Evolutionary conservation across 2,329 filamentous ascomycete species (phyloP).

Genomic region (Xylaria sp.): DNA sequence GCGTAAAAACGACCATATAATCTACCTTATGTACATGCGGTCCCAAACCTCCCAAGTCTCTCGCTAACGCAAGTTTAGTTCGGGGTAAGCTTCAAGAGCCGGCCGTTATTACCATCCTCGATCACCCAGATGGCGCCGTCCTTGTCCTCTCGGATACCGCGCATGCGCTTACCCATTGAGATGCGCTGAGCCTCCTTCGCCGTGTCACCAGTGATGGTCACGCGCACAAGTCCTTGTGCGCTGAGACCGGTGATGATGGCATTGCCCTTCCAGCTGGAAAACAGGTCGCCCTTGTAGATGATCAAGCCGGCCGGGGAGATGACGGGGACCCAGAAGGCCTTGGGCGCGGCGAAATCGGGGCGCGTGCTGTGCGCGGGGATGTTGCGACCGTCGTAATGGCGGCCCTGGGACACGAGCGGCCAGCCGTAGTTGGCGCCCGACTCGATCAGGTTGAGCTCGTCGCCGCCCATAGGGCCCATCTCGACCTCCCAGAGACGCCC

Average conservation of each 20-base stretch:
- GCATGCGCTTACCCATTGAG: slow-evolving; percentile 24
- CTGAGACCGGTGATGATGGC: slow-evolving; percentile 20
- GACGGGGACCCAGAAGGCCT: slow-evolving; percentile 27
- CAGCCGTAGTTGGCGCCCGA: slow-evolving; percentile 23
- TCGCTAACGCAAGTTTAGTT: slow-evolving; percentile 17
- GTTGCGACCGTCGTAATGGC: slow-evolving; percentile 23
- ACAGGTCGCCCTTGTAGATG: slow-evolving; percentile 23
- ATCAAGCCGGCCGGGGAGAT: slow-evolving; percentile 24
- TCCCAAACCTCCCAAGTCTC: slow-evolving; percentile 14
- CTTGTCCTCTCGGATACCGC: slow-evolving; percentile 24
- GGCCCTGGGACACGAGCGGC: slow-evolving; percentile 21
- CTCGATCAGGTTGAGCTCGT: slow-evolving; percentile 23
- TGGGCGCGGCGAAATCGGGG: slow-evolving; percentile 17
- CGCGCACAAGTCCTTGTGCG: slow-evolving; percentile 16
- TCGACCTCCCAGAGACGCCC: slow-evolving; percentile 25
- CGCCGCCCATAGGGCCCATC: slow-evolving; percentile 23
- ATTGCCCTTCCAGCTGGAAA: slow-evolving; percentile 23
- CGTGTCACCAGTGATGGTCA: slow-evolving; percentile 20
- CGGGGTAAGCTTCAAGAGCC: slow-evolving; percentile 26
- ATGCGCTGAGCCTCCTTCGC: slow-evolving; percentile 26
- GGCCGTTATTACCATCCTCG: slow-evolving; percentile 18
- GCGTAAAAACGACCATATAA: too few species aligned
- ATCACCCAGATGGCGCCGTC: slow-evolving; percentile 25
- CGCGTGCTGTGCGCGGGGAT: slow-evolving; percentile 20
- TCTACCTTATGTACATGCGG: slow-evolving; percentile 18